Base-by-base conservation (phyloP, 306 rosid species). In the Lotus japonicus region DNA sequence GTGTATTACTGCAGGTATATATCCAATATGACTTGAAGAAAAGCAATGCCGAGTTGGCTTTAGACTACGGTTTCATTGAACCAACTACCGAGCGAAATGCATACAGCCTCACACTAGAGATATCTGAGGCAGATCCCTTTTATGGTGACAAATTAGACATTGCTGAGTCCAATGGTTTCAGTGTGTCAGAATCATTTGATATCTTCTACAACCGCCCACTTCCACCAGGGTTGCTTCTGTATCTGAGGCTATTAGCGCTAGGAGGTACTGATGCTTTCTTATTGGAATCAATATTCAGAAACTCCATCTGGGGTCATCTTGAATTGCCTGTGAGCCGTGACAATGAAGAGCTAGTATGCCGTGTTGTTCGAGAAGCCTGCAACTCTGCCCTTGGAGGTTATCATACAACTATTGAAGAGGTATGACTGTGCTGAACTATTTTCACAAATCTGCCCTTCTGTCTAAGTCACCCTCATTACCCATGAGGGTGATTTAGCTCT, bases 51-150 rank as follows among this genome's bases (percentile, higher is more conserved):
- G 99, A 94, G 72, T 75, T 88, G 71, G 99, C 99, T 72, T 66
- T 94, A 72, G 99, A 90, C 80, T 94, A 94, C 0, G 97, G 99
- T 58, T 90, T 94, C 85, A 79, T 86, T 66, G 98, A 94, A 76
- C 73, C 86, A 7, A 74, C 68, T 61, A 43, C 57, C 18, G 70
- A 76, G 11, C 89, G 97, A 54, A 71, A 84, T 75, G 89, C 90
- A 15, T 94, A 64, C 58, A 94, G 96, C 11, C 67, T 94, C 45
- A 94, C 97, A 6, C 78, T 90, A 11, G 87, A 63, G 62, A 94
- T 94, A 77, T 79, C 95, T 0, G 90, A 84, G 70, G 82, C 96
- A 3, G 97, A 90, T 57, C 89, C 92, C 8, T 94, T 94, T 77
- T 88, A 11, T 61, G 97, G 31, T 26, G 99, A 94, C 84, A 94